Evolutionary conservation across 2,329 filamentous ascomycete genomes (phyloP).

Genomic region (Chaetomiaceae sp.): DNA sequence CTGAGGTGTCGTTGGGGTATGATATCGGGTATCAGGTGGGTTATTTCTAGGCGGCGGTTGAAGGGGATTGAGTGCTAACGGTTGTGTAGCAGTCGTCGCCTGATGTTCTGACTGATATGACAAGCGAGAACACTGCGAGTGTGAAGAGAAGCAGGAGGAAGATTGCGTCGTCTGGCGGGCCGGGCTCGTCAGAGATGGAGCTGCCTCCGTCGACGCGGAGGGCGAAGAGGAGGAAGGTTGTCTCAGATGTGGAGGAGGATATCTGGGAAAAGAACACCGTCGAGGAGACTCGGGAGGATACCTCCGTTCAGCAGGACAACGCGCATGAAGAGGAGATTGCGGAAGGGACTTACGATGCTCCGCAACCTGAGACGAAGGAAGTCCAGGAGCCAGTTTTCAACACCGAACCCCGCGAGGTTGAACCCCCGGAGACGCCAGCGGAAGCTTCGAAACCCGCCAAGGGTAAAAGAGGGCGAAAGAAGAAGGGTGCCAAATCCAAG

Average conservation of each 20-base stretch:
- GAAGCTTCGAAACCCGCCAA: constrained; percentile 8
- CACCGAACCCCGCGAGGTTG: background rate
- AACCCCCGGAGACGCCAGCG: background rate
- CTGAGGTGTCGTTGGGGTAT: background rate
- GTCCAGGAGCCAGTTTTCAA: background rate
- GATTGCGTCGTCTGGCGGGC: background rate
- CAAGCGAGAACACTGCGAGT: background rate
- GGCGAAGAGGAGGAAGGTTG: constrained; percentile 14
- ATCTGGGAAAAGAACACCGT: background rate
- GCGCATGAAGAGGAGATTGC: background rate
- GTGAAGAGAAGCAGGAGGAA: constrained; percentile 14
- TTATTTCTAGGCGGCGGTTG: background rate
- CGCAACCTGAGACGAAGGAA: background rate
- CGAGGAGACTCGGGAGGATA: background rate
- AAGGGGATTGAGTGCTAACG: background rate
- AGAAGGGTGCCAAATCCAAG: constrained; percentile 20
- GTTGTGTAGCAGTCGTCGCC: constrained; percentile 25
- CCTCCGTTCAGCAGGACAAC: background rate
- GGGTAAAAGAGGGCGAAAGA: constrained; percentile 31
- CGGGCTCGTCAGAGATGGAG: background rate
- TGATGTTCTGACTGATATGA: constrained; percentile 25
- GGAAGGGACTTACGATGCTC: too few relatives aligned
- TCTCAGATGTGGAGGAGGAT: constrained; percentile 9
- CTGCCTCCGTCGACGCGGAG: constrained; percentile 9
- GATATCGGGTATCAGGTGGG: constrained; percentile 4